These are phyloP conservation scores for Radiomyces spectabilis DNA, from an alignment of 192 early-diverging fungal species.

Conservation along the genomic window DNA sequence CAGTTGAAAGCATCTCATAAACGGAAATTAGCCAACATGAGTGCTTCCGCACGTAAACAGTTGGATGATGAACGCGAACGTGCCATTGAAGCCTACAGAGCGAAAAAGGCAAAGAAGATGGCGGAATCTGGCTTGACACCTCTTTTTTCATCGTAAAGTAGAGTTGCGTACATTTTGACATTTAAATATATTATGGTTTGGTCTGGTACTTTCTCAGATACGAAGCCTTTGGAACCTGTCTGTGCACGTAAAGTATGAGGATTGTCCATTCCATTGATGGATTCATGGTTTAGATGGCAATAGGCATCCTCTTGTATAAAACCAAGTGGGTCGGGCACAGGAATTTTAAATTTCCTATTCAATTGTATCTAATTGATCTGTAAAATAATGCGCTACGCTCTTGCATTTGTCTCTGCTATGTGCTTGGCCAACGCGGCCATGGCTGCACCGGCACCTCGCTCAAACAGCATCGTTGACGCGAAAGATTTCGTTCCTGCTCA, in stretches of 20 bases:
- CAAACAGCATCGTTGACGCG: not conserved
- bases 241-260: too few relatives aligned
- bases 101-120: constrained; percentile 40
- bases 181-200: not conserved
- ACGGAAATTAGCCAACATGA: constrained; percentile 34
- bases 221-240: too few relatives aligned
- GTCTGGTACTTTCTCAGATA: too few relatives aligned
- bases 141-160: not conserved
- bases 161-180: not conserved
- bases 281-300: too few relatives aligned
- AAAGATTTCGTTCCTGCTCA: not conserved
- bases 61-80: constrained; percentile 46
- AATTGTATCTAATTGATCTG: not conserved
- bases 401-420: constrained; percentile 12
- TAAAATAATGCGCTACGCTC: constrained; percentile 21
- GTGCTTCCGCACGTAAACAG: constrained; percentile 31
- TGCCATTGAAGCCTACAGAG: constrained; percentile 40
- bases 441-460: constrained; percentile 2
- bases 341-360: not conserved
- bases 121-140: constrained; percentile 12
- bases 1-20: constrained; percentile 27
- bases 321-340: too few relatives aligned
- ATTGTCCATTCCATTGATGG: too few relatives aligned
- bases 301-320: too few relatives aligned
- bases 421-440: constrained; percentile 4